phyloP scores from a whole-genome alignment of 2,329 filamentous ascomycete genomes.

The Penicillium sp. region DNA sequence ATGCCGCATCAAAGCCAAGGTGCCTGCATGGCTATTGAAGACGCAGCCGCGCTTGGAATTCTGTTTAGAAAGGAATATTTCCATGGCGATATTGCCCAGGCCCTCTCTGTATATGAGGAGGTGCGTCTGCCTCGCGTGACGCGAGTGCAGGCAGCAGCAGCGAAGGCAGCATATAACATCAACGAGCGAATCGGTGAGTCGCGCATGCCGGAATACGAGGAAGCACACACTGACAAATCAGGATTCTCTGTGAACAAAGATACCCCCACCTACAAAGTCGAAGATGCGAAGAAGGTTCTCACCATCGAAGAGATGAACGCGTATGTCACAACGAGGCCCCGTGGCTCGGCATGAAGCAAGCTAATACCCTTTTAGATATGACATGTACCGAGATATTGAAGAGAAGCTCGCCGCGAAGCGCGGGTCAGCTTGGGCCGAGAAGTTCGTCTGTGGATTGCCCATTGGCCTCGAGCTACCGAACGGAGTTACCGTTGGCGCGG shows the following conservation, averaged over 20 bases:
- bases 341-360: background rate
- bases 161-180: constrained; percentile 62
- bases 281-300: constrained; percentile 61
- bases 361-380: constrained; percentile 46
- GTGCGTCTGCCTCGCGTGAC: constrained; percentile 58
- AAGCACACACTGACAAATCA: constrained; percentile 24
- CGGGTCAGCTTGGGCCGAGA: constrained; percentile 36
- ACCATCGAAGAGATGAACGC: constrained; percentile 72
- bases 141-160: constrained; percentile 59
- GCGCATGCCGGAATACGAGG: too few species aligned
- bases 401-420: constrained; percentile 45
- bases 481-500: constrained; percentile 27
- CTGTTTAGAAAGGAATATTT: constrained; percentile 56
- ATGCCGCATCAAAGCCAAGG: constrained; percentile 71
- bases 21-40: constrained; percentile 69
- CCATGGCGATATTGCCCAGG: constrained; percentile 51
- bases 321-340: constrained; percentile 40
- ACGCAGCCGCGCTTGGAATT: constrained; percentile 64
- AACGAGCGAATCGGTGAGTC: constrained; percentile 61
- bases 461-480: constrained; percentile 46
- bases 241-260: constrained; percentile 65
- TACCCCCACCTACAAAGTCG: constrained; percentile 61
- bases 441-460: constrained; percentile 49
- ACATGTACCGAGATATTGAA: constrained; percentile 61
- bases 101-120: constrained; percentile 55